These are phyloP conservation scores for Malassezia cuniculi DNA, from an alignment of 1,284 basidiomycete species.

Conservation along the genomic window DNA sequence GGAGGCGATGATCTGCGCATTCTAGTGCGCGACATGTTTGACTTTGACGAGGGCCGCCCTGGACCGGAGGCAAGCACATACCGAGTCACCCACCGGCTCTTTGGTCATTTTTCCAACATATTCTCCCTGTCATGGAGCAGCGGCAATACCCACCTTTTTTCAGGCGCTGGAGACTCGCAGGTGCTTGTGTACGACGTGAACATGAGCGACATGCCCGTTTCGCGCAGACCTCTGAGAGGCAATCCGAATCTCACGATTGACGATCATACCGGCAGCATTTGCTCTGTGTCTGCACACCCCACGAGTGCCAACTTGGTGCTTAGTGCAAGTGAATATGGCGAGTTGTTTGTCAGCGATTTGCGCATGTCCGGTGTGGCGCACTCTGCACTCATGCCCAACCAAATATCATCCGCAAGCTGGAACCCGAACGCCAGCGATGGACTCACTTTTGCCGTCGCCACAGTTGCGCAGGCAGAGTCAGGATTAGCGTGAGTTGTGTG, in stretches of 20 bases:
- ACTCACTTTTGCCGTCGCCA: conserved; percentile 10
- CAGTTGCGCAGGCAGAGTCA: conserved; percentile 1
- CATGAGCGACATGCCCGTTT: conserved; percentile 3
- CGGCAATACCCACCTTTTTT: conserved; percentile 5
- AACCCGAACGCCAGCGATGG: conserved; percentile 13
- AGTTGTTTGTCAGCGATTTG: conserved; percentile 11
- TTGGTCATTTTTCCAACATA: conserved; percentile 13
- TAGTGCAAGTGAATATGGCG: conserved; percentile 9
- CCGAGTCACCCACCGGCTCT: conserved; percentile 5
- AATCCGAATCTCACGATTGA: too few species aligned
- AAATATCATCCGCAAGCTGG: conserved; percentile 12
- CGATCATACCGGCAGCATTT: conserved; percentile 8
- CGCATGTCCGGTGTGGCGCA: conserved; percentile 6
- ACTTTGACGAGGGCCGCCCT: conserved; percentile 3
- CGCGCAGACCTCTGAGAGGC: too few species aligned
- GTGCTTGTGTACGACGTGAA: conserved; percentile 13
- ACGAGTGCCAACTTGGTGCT: conserved; percentile 8
- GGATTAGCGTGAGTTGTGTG: conserved; percentile 3
- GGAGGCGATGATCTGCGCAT: conserved; percentile 15
- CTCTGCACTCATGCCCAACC: conserved; percentile 4
- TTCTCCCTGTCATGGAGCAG: conserved; percentile 12
- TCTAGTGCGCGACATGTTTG: conserved; percentile 12
- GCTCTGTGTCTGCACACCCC: conserved; percentile 14
- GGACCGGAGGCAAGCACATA: conserved; percentile 5
- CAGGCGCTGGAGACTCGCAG: conserved; percentile 9